These are phyloP conservation scores for Fusarium nodosum DNA, from an alignment of 2,329 filamentous ascomycete species.

Conservation along the genomic window DNA sequence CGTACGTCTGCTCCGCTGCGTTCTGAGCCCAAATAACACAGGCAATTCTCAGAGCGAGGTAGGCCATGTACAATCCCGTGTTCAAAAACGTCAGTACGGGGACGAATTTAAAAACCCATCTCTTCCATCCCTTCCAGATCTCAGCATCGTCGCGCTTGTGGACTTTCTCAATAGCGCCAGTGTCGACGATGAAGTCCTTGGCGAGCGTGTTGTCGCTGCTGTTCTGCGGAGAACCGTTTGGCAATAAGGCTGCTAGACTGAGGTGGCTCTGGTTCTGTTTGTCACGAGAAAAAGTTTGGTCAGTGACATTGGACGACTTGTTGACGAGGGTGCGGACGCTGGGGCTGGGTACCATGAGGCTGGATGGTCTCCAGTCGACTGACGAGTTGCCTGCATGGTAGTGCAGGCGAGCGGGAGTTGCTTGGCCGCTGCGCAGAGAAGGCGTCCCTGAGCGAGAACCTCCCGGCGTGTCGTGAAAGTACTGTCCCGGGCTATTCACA, in stretches of 20 bases:
- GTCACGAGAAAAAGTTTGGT: conserved; percentile 36
- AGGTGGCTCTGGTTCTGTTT: conserved; percentile 59
- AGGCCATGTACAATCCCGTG: conserved; percentile 60
- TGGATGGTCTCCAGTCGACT: conserved; percentile 50
- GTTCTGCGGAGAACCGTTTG: conserved; percentile 41
- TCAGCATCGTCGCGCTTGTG: conserved; percentile 60
- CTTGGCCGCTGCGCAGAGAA: conserved; percentile 46
- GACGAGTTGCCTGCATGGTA: conserved; percentile 45
- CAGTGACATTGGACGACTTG: conserved; percentile 38
- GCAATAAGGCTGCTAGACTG: conserved; percentile 58
- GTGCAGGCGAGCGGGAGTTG: conserved; percentile 41
- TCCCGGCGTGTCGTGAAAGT: conserved; percentile 44
- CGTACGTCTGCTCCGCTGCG: conserved; percentile 56
- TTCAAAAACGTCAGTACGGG: conserved; percentile 59
- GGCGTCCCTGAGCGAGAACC: conserved; percentile 50
- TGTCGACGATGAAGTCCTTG: conserved; percentile 51
- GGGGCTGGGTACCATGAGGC: conserved; percentile 48
- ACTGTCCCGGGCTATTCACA: conserved; percentile 43
- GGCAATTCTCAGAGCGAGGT: conserved; percentile 65
- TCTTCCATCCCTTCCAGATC: conserved; percentile 62
- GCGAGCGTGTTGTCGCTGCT: conserved; percentile 47
- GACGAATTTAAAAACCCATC: conserved; percentile 56
- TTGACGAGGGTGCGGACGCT: conserved; percentile 33
- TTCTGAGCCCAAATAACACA: conserved; percentile 67
- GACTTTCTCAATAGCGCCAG: conserved; percentile 55